Evolutionary conservation across 192 early-diverging fungal species (phyloP).

Genomic region (Backusella circina): DNA sequence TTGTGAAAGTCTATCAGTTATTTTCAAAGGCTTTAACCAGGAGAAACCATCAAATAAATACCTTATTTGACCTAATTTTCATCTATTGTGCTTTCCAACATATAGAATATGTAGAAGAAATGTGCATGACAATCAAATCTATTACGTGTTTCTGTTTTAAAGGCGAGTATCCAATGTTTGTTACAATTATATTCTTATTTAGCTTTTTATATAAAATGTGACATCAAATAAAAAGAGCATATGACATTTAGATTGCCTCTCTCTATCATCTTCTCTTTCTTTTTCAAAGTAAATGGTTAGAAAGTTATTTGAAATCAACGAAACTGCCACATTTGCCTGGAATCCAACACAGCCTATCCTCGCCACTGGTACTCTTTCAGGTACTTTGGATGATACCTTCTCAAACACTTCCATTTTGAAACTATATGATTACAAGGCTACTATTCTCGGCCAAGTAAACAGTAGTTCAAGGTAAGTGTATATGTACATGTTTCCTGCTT

Average conservation of each 20-base stretch:
- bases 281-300: conserved; percentile 25
- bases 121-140: neutral
- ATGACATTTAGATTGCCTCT: neutral
- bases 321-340: conserved; percentile 91
- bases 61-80: neutral
- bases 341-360: conserved; percentile 67
- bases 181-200: neutral
- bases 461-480: conserved; percentile 61
- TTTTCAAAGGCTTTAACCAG: neutral
- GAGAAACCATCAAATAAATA: neutral
- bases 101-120: neutral
- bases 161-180: neutral
- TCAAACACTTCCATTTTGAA: conserved; percentile 84
- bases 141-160: neutral
- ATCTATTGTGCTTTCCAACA: neutral
- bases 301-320: conserved; percentile 58
- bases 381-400: conserved; percentile 93
- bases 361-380: conserved; percentile 90
- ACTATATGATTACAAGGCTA: conserved; percentile 60
- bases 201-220: neutral
- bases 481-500: neutral
- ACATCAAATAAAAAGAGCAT: neutral
- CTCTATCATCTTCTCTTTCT: neutral
- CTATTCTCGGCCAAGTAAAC: conserved; percentile 37
- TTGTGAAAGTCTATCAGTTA: neutral